These are phyloP conservation scores for Dendrocalamus sinicus DNA, from an alignment of 176 grass and related monocot genomes.

Conservation along the genomic window DNA sequence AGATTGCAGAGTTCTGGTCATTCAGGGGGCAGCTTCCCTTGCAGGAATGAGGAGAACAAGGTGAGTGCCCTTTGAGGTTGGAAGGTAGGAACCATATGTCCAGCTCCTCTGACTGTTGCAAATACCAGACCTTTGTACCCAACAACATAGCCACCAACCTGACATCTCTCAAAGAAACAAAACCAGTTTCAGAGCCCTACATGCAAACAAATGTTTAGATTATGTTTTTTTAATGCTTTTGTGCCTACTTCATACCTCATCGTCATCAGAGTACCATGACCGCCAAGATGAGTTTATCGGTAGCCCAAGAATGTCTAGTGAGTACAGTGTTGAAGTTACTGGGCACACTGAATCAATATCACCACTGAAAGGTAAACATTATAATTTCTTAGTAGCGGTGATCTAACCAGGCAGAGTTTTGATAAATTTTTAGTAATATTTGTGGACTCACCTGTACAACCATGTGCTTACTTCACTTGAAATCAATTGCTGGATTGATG, in stretches of 20 bases:
- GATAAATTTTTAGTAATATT: slow-evolving; percentile 6
- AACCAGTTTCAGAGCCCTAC: slow-evolving; percentile 28
- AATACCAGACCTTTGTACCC: slow-evolving; percentile 51
- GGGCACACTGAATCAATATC: slow-evolving; percentile 62
- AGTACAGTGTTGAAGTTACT: slow-evolving; percentile 58
- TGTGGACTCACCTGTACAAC: slow-evolving; percentile 56
- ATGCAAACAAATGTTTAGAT: slow-evolving; percentile 8
- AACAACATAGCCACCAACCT: slow-evolving; percentile 63
- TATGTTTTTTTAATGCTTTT: neutral
- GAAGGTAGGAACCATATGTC: slow-evolving; percentile 61
- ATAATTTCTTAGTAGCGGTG: slow-evolving; percentile 35
- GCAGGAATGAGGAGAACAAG: slow-evolving; percentile 62
- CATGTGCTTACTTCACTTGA: slow-evolving; percentile 49
- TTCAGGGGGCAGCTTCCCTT: slow-evolving; percentile 56
- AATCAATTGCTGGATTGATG: slow-evolving; percentile 44
- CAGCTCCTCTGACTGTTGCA: slow-evolving; percentile 59
- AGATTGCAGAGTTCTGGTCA: slow-evolving; percentile 29
- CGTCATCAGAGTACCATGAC: slow-evolving; percentile 56
- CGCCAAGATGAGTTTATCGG: slow-evolving; percentile 45
- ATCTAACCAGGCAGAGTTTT: slow-evolving; percentile 10
- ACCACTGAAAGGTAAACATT: slow-evolving; percentile 45
- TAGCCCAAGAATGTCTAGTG: slow-evolving; percentile 48
- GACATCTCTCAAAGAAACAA: slow-evolving; percentile 39
- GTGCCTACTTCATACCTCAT: slow-evolving; percentile 39
- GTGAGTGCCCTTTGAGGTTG: slow-evolving; percentile 56